These are phyloP conservation scores for Leccinum rimulosum DNA, from an alignment of 768 basidiomycete genomes.

Conservation along the genomic window DNA sequence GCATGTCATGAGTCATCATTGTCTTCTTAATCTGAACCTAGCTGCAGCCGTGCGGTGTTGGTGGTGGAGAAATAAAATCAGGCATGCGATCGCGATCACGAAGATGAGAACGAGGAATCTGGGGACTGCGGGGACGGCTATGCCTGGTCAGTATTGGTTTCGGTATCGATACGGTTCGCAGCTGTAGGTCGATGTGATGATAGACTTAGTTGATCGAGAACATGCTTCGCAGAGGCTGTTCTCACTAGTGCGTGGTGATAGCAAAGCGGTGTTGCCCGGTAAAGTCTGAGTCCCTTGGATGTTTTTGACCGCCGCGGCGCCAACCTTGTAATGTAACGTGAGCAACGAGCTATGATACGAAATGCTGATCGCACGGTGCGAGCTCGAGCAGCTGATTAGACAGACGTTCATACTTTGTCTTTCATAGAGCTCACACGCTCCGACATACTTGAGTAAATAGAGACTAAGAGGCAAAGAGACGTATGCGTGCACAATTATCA, in stretches of 20 bases:
- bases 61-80: constrained; percentile 3
- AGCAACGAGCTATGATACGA: no score
- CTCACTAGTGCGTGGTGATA: background rate
- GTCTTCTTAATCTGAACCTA: background rate
- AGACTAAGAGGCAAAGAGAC: no score
- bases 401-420: no score
- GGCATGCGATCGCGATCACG: background rate
- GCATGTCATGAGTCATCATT: background rate
- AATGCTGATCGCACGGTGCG: no score
- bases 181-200: background rate
- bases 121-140: background rate
- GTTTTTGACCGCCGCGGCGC: no score
- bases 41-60: background rate
- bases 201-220: background rate
- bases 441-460: no score
- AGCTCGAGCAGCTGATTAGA: no score
- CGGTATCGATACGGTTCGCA: background rate
- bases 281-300: no score
- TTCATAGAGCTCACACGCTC: no score
- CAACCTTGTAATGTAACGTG: no score
- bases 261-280: no score
- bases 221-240: background rate
- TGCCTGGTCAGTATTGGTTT: background rate
- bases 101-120: constrained; percentile 1
- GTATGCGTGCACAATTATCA: no score